Conservation (phyloP, 352 stramenopile species). For the Globisporangium spiculum region DNA sequence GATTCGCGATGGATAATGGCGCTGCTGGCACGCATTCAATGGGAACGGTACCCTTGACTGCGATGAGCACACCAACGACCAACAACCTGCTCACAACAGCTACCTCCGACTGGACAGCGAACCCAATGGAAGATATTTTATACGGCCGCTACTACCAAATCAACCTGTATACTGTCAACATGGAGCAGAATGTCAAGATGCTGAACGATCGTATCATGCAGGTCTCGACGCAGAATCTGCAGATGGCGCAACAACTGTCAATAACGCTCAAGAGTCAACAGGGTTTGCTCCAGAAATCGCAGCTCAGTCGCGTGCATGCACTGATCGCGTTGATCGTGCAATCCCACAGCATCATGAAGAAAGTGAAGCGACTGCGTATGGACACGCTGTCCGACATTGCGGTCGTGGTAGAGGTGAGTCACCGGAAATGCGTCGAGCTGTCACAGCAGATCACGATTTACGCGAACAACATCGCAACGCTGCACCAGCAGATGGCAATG, state of each 20-base stretch:
- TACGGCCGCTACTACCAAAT: slow-evolving; percentile 48
- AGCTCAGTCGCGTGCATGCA: slow-evolving; percentile 29
- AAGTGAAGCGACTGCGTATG: slow-evolving; percentile 52
- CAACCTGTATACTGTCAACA: slow-evolving; percentile 35
- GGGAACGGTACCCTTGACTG: not conserved
- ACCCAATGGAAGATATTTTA: slow-evolving; percentile 56
- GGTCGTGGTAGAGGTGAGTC: slow-evolving; percentile 47
- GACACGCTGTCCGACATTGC: slow-evolving; percentile 56
- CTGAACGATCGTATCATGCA: slow-evolving; percentile 47
- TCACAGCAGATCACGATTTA: slow-evolving; percentile 44
- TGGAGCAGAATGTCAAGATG: slow-evolving; percentile 39
- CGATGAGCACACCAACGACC: not conserved
- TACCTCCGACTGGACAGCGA: slow-evolving; percentile 29
- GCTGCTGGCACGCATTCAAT: not conserved
- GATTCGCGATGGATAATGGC: not conserved
- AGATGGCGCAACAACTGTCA: slow-evolving; percentile 29
- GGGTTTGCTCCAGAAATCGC: slow-evolving; percentile 26
- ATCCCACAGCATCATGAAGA: slow-evolving; percentile 45
- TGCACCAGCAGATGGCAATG: slow-evolving; percentile 45
- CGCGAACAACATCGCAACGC: slow-evolving; percentile 24
- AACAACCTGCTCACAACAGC: slow-evolving; percentile 25
- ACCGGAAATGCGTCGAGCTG: slow-evolving; percentile 57
- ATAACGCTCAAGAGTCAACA: slow-evolving; percentile 27
- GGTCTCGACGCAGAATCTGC: slow-evolving; percentile 42
- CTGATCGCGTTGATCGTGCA: slow-evolving; percentile 58